Evolutionary conservation across 345 rosid genomes (phyloP).

Genomic region (Erodium maritimum): DNA sequence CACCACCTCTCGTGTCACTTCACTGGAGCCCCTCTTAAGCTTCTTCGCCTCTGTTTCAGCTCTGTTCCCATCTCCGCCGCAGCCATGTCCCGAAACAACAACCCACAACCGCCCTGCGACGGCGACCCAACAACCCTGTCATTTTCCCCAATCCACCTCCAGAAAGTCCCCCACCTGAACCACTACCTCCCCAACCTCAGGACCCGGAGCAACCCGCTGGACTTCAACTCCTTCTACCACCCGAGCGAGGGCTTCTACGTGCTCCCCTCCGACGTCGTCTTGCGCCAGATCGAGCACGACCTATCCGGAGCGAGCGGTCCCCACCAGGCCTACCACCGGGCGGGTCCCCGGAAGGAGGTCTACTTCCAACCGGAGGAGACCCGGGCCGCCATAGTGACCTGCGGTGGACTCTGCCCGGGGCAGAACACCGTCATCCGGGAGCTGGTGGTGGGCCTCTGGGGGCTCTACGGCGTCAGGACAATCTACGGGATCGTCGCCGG

Average conservation of each 20-base stretch:
- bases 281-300: constrained; percentile 44
- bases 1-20: too few relatives aligned
- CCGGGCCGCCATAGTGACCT: constrained; percentile 65
- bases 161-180: constrained; percentile 27
- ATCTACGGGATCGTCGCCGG: constrained; percentile 75
- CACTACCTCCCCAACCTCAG: constrained; percentile 29
- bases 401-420: constrained; percentile 93
- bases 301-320: constrained; percentile 30
- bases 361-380: constrained; percentile 29
- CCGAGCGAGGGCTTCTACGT: constrained; percentile 64
- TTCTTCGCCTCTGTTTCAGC: too few relatives aligned
- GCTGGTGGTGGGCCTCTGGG: constrained; percentile 80
- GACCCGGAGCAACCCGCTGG: constrained; percentile 40
- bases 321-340: constrained; percentile 41
- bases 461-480: constrained; percentile 57
- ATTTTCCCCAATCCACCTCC: constrained; percentile 18
- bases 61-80: too few relatives aligned
- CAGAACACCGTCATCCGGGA: constrained; percentile 82
- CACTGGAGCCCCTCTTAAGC: too few relatives aligned
- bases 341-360: constrained; percentile 61
- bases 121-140: not conserved
- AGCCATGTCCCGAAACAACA: too few relatives aligned
- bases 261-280: constrained; percentile 39
- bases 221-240: constrained; percentile 41
- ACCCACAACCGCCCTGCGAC: too few relatives aligned